These are phyloP conservation scores for Leptographium wingfieldii DNA, from an alignment of 2,329 filamentous ascomycete species.

Conservation along the genomic window DNA sequence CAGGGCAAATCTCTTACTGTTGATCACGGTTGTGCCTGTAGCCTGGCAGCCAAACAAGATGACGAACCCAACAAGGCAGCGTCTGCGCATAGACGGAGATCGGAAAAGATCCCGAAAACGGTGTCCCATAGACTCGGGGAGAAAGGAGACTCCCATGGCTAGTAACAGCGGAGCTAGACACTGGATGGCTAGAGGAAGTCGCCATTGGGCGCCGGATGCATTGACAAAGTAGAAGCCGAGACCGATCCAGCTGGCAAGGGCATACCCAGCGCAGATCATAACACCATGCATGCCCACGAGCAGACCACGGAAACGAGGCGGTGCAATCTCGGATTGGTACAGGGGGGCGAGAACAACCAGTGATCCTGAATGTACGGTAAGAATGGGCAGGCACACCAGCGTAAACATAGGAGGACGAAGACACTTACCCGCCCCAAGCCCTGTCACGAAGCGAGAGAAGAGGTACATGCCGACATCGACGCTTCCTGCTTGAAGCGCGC, in stretches of 20 bases:
- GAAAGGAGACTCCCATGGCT: constrained; percentile 17
- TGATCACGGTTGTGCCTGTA: background rate
- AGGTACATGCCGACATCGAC: constrained; percentile 20
- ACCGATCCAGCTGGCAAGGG: constrained; percentile 11
- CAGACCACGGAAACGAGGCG: constrained; percentile 10
- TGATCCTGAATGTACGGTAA: constrained; percentile 8
- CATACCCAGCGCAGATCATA: constrained; percentile 24
- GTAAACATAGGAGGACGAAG: no score
- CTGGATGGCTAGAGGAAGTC: constrained; percentile 22
- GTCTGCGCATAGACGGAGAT: background rate
- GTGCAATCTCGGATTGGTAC: constrained; percentile 24
- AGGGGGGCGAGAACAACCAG: constrained; percentile 9
- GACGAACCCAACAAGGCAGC: background rate
- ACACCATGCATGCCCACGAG: constrained; percentile 14
- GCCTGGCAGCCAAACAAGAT: background rate
- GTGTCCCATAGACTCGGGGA: constrained; percentile 13
- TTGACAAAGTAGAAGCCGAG: constrained; percentile 5
- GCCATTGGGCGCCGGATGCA: constrained; percentile 18
- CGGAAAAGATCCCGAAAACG: background rate
- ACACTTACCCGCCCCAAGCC: constrained; percentile 12
- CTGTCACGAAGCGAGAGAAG: constrained; percentile 4
- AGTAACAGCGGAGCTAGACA: constrained; percentile 13
- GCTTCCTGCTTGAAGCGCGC: constrained; percentile 15
- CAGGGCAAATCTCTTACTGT: background rate
- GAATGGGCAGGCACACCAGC: no score